Conservation (phyloP, 148 eudicot species). For the Cornus suecica region DNA sequence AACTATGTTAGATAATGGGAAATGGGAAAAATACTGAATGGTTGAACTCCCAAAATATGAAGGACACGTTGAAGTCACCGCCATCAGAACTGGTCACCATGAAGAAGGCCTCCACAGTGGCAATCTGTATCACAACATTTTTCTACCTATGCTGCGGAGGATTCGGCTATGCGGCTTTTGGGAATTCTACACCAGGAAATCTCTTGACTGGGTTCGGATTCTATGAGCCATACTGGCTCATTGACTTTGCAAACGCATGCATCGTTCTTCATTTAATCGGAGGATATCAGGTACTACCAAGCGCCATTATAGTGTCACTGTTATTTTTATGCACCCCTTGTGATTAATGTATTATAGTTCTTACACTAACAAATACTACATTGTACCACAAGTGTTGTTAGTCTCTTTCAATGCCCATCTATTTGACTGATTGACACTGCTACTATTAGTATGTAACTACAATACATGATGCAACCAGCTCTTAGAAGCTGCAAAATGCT, state of each 20-base stretch:
- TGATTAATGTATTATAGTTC: neutral
- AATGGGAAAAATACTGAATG: neutral
- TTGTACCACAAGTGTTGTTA: neutral
- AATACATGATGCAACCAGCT: no score
- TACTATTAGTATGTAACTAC: neutral
- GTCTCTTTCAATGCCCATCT: neutral
- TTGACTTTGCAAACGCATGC: slow-evolving; percentile 83
- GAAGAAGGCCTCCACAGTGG: slow-evolving; percentile 63
- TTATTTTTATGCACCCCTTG: neutral
- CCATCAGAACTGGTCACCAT: slow-evolving; percentile 63
- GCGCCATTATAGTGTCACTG: neutral
- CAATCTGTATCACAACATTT: slow-evolving; percentile 51
- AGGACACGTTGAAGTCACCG: slow-evolving; percentile 80
- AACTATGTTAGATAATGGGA: neutral
- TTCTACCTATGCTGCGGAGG: slow-evolving; percentile 86
- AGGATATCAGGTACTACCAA: slow-evolving; percentile 66
- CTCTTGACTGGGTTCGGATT: slow-evolving; percentile 80
- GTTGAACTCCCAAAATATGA: slow-evolving; percentile 12
- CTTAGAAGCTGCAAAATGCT: neutral
- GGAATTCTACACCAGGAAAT: slow-evolving; percentile 76
- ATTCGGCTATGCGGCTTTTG: slow-evolving; percentile 92
- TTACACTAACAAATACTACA: no score
- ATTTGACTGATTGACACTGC: neutral
- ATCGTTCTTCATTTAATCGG: slow-evolving; percentile 75
- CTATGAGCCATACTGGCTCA: slow-evolving; percentile 86